Evolutionary conservation across 805 yeast genomes (phyloP).

Genomic region (Ogataea allantospora): DNA sequence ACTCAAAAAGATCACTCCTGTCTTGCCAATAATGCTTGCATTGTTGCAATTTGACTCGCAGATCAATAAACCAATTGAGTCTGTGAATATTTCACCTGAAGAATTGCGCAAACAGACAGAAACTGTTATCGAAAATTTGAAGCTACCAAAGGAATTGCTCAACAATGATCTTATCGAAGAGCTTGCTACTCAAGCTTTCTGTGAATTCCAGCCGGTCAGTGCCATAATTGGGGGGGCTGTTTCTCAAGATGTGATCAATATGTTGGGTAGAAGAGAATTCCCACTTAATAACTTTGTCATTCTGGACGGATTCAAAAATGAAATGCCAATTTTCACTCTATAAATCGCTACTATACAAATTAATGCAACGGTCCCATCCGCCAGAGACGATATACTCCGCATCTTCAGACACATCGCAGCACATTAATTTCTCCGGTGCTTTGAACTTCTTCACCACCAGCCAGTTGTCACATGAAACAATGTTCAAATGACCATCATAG

Average conservation of each 20-base stretch:
- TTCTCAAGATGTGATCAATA: slow-evolving; percentile 88
- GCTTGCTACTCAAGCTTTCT: slow-evolving; percentile 46
- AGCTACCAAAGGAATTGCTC: slow-evolving; percentile 47
- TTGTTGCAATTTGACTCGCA: slow-evolving; percentile 42
- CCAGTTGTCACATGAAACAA: slow-evolving; percentile 76
- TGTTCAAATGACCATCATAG: slow-evolving; percentile 65
- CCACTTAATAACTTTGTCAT: slow-evolving; percentile 82
- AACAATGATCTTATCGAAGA: slow-evolving; percentile 32
- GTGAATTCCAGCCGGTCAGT: slow-evolving; percentile 79
- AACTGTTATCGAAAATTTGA: slow-evolving; percentile 35
- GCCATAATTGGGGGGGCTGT: slow-evolving; percentile 88
- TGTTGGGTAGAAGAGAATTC: slow-evolving; percentile 66
- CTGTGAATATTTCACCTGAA: slow-evolving; percentile 21
- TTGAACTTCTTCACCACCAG: slow-evolving; percentile 46
- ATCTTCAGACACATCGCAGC: slow-evolving; percentile 53
- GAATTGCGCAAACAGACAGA: slow-evolving; percentile 33
- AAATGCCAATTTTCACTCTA: slow-evolving; percentile 72
- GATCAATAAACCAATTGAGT: slow-evolving; percentile 27
- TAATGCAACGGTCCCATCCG: slow-evolving; percentile 85
- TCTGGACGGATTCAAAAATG: slow-evolving; percentile 67
- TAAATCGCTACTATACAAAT: slow-evolving; percentile 39
- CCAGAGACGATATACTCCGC: slow-evolving; percentile 52
- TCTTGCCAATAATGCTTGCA: slow-evolving; percentile 60
- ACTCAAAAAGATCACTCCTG: slow-evolving; percentile 50
- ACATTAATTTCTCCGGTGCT: slow-evolving; percentile 70